phyloP scores from a whole-genome alignment of 2,329 filamentous ascomycete genomes.

The Didymella sp. region DNA sequence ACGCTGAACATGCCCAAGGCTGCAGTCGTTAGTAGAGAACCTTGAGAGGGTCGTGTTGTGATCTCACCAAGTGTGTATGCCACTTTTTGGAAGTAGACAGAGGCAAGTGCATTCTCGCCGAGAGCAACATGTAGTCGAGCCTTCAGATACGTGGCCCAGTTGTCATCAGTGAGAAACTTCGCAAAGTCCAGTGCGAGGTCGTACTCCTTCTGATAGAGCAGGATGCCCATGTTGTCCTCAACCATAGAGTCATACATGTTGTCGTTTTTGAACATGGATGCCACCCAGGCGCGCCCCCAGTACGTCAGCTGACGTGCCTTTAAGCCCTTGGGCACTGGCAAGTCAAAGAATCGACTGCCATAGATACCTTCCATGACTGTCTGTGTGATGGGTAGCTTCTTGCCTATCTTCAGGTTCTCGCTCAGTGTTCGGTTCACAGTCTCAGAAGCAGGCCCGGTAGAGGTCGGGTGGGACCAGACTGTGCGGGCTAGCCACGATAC shows the following conservation, averaged over 20 bases:
- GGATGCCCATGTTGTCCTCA: conserved; percentile 53
- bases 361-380: conserved; percentile 48
- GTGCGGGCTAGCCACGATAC: conserved; percentile 47
- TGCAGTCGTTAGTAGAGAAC: conserved; percentile 31
- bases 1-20: conserved; percentile 47
- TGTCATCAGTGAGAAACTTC: conserved; percentile 65
- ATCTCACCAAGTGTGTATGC: conserved; percentile 79
- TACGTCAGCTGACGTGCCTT: conserved; percentile 50
- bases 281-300: conserved; percentile 57
- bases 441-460: conserved; percentile 41
- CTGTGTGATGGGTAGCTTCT: conserved; percentile 44
- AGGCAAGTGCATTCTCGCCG: conserved; percentile 75
- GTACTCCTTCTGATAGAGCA: conserved; percentile 53
- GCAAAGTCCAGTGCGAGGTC: conserved; percentile 68
- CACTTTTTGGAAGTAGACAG: conserved; percentile 79
- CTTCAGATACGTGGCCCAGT: conserved; percentile 78
- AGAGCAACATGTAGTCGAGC: conserved; percentile 78
- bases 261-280: conserved; percentile 48
- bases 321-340: conserved; percentile 34
- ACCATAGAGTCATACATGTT: conserved; percentile 45
- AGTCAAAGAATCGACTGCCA: conserved; percentile 41
- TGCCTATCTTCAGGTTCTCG: conserved; percentile 34
- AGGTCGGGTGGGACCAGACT: conserved; percentile 42
- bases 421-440: conserved; percentile 32
- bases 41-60: background rate